These are phyloP conservation scores for Kernera saxatilis DNA, from an alignment of 345 rosid species.

Conservation along the genomic window DNA sequence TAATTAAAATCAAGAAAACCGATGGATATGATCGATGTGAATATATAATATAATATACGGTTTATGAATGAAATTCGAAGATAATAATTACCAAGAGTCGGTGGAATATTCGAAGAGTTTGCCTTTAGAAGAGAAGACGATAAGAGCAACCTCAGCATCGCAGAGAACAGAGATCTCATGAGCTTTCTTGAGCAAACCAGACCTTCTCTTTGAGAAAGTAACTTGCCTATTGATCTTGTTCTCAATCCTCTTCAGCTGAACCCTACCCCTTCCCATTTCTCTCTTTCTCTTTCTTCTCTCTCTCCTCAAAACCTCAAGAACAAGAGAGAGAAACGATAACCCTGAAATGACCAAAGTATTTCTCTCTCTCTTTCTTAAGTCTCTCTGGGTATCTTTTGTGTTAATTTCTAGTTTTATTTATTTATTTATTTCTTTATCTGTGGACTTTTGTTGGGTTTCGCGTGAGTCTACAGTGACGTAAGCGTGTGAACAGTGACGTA, in stretches of 20 bases:
- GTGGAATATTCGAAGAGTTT: slow-evolving; percentile 77
- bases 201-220: slow-evolving; percentile 79
- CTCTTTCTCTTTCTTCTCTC: slow-evolving; percentile 27
- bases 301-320: slow-evolving; percentile 14
- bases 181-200: slow-evolving; percentile 77
- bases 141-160: slow-evolving; percentile 74
- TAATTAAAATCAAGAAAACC: background rate
- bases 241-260: slow-evolving; percentile 84
- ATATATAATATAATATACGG: background rate
- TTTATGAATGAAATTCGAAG: background rate
- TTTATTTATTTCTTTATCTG: background rate
- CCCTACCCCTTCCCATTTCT: slow-evolving; percentile 88
- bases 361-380: slow-evolving; percentile 16
- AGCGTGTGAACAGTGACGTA: slow-evolving; percentile 16
- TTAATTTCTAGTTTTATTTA: background rate
- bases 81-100: slow-evolving; percentile 49
- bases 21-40: slow-evolving; percentile 19
- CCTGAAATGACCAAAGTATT: slow-evolving; percentile 26
- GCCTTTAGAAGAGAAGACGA: slow-evolving; percentile 80
- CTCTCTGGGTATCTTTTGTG: slow-evolving; percentile 37
- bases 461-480: slow-evolving; percentile 23
- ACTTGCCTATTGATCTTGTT: slow-evolving; percentile 91
- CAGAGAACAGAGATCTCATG: slow-evolving; percentile 86
- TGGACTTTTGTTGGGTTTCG: slow-evolving; percentile 24
- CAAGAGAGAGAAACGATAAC: slow-evolving; percentile 26